These are phyloP conservation scores for Albifimbria verrucaria DNA, from an alignment of 2,329 filamentous ascomycete species.

Conservation along the genomic window DNA sequence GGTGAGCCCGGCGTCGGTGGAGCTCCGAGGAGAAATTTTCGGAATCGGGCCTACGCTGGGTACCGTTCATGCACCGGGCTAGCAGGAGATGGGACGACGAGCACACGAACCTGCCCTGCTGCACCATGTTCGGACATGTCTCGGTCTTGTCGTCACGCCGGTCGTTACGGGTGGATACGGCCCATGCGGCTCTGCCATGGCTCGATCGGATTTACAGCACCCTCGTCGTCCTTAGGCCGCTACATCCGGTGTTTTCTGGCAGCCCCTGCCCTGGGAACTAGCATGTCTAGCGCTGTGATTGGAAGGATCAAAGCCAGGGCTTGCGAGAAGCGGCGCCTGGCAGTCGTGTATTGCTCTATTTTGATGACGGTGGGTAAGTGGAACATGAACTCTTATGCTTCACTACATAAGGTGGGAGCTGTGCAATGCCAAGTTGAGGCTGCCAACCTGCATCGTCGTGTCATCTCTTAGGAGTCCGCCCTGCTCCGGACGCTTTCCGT, in stretches of 20 bases:
- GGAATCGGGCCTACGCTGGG: neutral
- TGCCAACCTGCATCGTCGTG: too few species aligned
- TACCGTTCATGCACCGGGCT: neutral
- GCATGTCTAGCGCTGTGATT: neutral
- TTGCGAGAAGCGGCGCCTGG: too few species aligned
- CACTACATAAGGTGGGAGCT: too few species aligned
- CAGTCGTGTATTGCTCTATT: too few species aligned
- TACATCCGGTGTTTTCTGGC: neutral
- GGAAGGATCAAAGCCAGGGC: neutral
- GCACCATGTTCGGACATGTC: neutral
- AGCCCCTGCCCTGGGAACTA: neutral
- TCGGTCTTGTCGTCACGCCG: neutral
- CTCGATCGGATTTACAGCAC: neutral
- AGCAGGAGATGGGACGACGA: neutral
- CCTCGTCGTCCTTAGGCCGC: neutral
- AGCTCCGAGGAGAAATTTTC: neutral
- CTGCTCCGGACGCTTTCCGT: neutral
- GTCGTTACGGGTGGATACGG: neutral
- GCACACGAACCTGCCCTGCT: neutral
- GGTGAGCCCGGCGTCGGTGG: neutral
- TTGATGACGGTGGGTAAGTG: too few species aligned
- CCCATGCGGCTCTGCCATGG: neutral
- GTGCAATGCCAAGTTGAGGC: too few species aligned
- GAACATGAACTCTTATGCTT: too few species aligned
- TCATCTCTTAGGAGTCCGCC: neutral